phyloP scores from a whole-genome alignment of 1,139 yeast species.

The Barnettozyma hawaiiensis region DNA sequence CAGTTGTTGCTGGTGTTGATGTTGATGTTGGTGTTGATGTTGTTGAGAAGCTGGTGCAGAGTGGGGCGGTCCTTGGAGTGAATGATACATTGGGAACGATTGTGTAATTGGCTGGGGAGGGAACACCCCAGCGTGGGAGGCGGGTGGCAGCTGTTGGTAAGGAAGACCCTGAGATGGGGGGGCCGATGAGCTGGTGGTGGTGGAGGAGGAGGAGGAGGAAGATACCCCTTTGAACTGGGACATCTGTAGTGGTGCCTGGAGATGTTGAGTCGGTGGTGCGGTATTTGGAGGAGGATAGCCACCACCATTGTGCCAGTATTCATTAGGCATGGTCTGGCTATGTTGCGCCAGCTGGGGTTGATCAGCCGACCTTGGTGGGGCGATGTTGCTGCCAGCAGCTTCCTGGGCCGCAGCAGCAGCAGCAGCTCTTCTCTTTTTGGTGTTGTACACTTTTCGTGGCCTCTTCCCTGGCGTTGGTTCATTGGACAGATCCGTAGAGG shows the following conservation, averaged over 20 bases:
- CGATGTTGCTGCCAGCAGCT: slow-evolving; percentile 4
- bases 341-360: slow-evolving; percentile 1
- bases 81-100: slow-evolving; percentile 9
- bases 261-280: slow-evolving; percentile 9
- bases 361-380: not conserved
- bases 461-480: slow-evolving; percentile 29
- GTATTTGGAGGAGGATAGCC: slow-evolving; percentile 4
- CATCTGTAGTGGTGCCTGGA: slow-evolving; percentile 6
- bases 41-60: slow-evolving; percentile 9
- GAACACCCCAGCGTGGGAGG: not conserved
- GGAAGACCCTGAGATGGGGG: not conserved
- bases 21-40: too few relatives aligned
- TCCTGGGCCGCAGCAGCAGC: slow-evolving; percentile 21
- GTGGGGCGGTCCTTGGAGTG: slow-evolving; percentile 17
- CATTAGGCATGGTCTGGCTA: not conserved
- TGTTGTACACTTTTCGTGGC: slow-evolving; percentile 21
- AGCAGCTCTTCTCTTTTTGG: slow-evolving; percentile 25
- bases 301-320: slow-evolving; percentile 1
- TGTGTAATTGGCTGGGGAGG: not conserved
- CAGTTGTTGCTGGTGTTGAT: slow-evolving; percentile 13
- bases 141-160: slow-evolving; percentile 1
- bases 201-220: too few relatives aligned
- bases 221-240: slow-evolving; percentile 4
- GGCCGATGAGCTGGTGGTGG: too few relatives aligned
- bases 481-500: slow-evolving; percentile 7